Conservation (phyloP, 257 asterid genomes). For the Scutellaria minor region DNA sequence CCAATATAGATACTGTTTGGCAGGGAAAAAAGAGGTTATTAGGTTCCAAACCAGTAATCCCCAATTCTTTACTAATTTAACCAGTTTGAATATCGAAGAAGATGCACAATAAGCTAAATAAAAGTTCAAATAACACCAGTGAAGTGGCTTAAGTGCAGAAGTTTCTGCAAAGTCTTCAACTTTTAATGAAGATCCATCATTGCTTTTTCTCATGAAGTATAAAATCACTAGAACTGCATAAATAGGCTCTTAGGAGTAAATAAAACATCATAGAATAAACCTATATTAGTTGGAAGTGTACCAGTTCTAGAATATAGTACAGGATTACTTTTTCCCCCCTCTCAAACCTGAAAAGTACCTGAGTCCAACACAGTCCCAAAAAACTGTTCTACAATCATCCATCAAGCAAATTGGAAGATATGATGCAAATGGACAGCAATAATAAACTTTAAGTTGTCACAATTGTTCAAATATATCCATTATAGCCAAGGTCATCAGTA, state of each 20-base stretch:
- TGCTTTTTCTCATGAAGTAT: neutral
- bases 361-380: neutral
- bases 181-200: constrained; percentile 11
- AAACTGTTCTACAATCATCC: neutral
- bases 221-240: too few species aligned
- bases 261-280: too few species aligned
- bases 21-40: constrained; percentile 16
- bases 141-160: neutral
- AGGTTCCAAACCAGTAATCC: constrained; percentile 23
- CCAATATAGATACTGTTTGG: constrained; percentile 13
- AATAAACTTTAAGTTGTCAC: neutral
- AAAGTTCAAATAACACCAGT: neutral
- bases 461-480: neutral
- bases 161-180: constrained; percentile 8
- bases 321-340: neutral
- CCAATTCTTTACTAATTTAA: neutral
- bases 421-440: neutral
- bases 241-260: too few species aligned
- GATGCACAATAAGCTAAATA: neutral
- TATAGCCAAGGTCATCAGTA: constrained; percentile 2
- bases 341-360: constrained; percentile 3
- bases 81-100: neutral
- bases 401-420: constrained; percentile 3
- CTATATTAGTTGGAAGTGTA: neutral
- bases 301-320: neutral